Conservation (phyloP, 176 grass and related monocot species). For the Dendrocalamus sinicus region DNA sequence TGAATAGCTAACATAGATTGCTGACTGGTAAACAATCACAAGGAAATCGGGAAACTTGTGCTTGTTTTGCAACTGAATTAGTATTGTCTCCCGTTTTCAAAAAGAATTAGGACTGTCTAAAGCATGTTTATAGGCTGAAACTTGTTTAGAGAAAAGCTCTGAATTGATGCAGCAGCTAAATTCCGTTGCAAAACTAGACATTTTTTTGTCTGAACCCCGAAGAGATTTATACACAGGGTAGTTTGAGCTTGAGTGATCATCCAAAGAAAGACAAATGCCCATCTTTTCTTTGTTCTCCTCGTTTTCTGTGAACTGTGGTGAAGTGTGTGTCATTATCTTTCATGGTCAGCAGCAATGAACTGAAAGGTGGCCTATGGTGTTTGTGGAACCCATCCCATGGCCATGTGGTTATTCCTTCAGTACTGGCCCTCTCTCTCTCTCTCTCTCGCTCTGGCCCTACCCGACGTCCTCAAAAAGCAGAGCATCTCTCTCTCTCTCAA, state of each 20-base stretch:
- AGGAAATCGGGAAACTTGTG: too few relatives aligned
- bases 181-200: neutral
- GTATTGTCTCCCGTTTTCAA: neutral
- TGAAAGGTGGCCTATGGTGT: constrained; percentile 11
- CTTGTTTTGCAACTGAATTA: neutral
- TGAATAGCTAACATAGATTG: neutral
- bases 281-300: neutral
- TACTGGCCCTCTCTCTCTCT: neutral
- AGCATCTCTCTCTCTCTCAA: neutral
- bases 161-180: neutral
- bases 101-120: neutral
- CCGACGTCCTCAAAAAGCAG: constrained; percentile 10
- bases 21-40: neutral
- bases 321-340: constrained; percentile 18
- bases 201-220: neutral
- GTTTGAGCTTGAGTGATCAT: neutral
- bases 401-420: neutral
- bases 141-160: neutral
- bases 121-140: neutral
- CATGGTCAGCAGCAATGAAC: constrained; percentile 7
- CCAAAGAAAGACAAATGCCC: neutral
- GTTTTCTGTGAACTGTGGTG: neutral
- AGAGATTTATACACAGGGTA: neutral
- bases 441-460: neutral
- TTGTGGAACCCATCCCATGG: constrained; percentile 24